A percentile compares a stretch with the other conserved stretches of the same genome.
Conservation (phyloP, 2,329 filamentous ascomycete species). For the Cladosporium austrohemisphaericum region DNA sequence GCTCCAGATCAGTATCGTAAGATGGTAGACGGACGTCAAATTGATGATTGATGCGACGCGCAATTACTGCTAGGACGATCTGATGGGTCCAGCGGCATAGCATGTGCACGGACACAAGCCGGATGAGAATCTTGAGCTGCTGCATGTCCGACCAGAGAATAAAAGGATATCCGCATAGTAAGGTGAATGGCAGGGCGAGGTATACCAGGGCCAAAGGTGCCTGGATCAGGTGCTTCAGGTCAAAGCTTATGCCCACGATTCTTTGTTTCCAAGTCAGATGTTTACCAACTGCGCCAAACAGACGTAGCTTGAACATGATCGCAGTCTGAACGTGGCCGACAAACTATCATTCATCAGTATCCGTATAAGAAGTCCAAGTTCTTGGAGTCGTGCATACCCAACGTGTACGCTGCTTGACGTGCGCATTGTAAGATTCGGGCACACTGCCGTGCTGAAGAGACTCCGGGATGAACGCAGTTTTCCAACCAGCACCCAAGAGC, state of each 20-base stretch:
- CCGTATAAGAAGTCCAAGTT: neutral
- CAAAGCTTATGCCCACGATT: constrained; percentile 14
- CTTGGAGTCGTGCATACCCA: constrained; percentile 34
- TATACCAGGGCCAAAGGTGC: constrained; percentile 16
- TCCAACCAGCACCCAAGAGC: constrained; percentile 60
- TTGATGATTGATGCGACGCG: constrained; percentile 6
- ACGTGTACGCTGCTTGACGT: constrained; percentile 56
- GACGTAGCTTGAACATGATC: constrained; percentile 16
- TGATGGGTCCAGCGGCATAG: constrained; percentile 18
- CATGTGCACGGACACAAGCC: constrained; percentile 15
- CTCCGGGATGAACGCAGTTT: constrained; percentile 58
- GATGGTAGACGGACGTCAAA: constrained; percentile 14
- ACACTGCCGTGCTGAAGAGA: constrained; percentile 58
- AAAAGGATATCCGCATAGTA: constrained; percentile 17
- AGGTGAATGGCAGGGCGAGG: constrained; percentile 15
- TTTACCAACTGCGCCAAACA: constrained; percentile 13
- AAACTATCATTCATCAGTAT: constrained; percentile 5
- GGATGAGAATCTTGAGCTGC: constrained; percentile 16
- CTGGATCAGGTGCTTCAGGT: constrained; percentile 16
- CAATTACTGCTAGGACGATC: constrained; percentile 12
- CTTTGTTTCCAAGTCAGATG: constrained; percentile 16
- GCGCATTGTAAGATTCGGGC: constrained; percentile 53
- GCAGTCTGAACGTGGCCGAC: constrained; percentile 18
- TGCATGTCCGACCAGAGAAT: constrained; percentile 15
- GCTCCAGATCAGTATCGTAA: constrained; percentile 16